A percentile compares a stretch with the other conserved stretches of the same genome.
Evolutionary conservation across 2,329 filamentous ascomycete genomes (phyloP).

Genomic region (Aureobasidium sp.): DNA sequence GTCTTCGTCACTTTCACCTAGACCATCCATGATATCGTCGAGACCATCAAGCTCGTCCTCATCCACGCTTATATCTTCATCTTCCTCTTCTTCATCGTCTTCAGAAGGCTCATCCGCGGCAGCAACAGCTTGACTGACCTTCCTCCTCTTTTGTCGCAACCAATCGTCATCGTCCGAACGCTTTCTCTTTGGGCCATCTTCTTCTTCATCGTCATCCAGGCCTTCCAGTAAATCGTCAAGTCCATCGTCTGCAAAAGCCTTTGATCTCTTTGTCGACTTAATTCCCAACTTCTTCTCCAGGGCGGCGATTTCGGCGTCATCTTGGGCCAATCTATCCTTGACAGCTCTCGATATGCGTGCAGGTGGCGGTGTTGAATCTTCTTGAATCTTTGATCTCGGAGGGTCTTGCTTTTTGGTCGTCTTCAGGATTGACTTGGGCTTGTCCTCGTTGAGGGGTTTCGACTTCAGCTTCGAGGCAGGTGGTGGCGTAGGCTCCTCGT

Average conservation of each 20-base stretch:
- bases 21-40: conserved; percentile 22
- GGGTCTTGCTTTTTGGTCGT: conserved; percentile 20
- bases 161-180: conserved; percentile 53
- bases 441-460: conserved; percentile 21
- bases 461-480: conserved; percentile 10
- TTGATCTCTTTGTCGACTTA: conserved; percentile 66
- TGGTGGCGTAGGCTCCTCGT: conserved; percentile 27
- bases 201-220: conserved; percentile 43
- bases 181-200: conserved; percentile 51
- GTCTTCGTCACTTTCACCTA: conserved; percentile 21
- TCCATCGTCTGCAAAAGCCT: conserved; percentile 70
- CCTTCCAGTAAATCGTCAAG: conserved; percentile 71
- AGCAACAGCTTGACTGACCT: conserved; percentile 35
- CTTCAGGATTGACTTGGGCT: conserved; percentile 32
- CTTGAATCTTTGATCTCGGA: conserved; percentile 2
- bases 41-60: conserved; percentile 15
- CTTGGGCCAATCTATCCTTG: conserved; percentile 62
- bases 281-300: conserved; percentile 84
- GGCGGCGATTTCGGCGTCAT: conserved; percentile 81
- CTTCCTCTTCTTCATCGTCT: conserved; percentile 26
- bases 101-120: conserved; percentile 23
- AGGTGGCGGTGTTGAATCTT: conserved; percentile 15
- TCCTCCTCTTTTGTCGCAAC: conserved; percentile 51
- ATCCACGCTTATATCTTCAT: conserved; percentile 12
- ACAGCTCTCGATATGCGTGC: conserved; percentile 34